These are phyloP conservation scores for Fulvia fulva DNA, from an alignment of 2,329 filamentous ascomycete species.

Conservation along the genomic window DNA sequence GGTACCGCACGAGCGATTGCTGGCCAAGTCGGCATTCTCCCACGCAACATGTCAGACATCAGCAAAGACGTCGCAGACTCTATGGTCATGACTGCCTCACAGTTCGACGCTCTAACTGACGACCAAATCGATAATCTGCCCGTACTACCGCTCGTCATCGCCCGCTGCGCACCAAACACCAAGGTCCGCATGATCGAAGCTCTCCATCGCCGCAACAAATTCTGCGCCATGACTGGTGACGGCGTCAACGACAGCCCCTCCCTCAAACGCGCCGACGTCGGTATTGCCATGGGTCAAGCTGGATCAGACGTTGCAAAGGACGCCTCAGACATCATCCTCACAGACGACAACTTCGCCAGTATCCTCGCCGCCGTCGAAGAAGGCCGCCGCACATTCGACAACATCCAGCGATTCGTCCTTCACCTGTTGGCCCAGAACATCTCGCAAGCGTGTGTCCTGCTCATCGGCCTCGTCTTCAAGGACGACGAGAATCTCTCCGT, in stretches of 20 bases:
- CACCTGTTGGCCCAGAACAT: constrained; percentile 94
- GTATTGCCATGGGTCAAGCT: constrained; percentile 82
- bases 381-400: constrained; percentile 80
- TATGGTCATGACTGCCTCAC: constrained; percentile 66
- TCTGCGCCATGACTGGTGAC: constrained; percentile 84
- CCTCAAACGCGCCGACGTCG: constrained; percentile 75
- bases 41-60: constrained; percentile 55
- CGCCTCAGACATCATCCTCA: constrained; percentile 77
- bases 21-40: constrained; percentile 72
- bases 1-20: constrained; percentile 76
- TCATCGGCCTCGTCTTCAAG: constrained; percentile 78
- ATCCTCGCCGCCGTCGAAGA: constrained; percentile 81
- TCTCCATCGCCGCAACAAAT: constrained; percentile 69
- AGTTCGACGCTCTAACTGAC: constrained; percentile 62
- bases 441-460: constrained; percentile 77
- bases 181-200: constrained; percentile 91
- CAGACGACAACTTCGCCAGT: constrained; percentile 83
- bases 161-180: constrained; percentile 77
- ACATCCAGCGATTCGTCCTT: constrained; percentile 83
- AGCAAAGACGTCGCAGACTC: constrained; percentile 60
- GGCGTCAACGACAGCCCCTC: constrained; percentile 85
- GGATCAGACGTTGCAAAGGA: constrained; percentile 84
- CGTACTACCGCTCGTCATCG: constrained; percentile 74
- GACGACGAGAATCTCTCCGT: constrained; percentile 69
- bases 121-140: constrained; percentile 70